These are phyloP conservation scores for Rubroshorea leprosula DNA, from an alignment of 345 rosid species.

Conservation along the genomic window DNA sequence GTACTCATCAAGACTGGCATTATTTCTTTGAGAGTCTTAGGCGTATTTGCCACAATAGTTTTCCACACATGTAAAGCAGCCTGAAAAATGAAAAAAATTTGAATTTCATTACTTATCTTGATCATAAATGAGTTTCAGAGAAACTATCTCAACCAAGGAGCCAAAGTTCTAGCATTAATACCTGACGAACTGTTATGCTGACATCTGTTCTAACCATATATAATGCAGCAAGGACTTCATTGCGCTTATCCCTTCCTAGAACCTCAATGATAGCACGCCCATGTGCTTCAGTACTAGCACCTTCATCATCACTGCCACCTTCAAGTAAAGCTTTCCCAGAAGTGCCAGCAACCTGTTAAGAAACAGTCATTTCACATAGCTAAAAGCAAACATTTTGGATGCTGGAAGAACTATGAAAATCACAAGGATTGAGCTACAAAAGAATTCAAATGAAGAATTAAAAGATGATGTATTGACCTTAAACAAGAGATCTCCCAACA, in stretches of 20 bases:
- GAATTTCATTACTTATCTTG: background rate
- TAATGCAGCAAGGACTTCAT: slow-evolving; percentile 92
- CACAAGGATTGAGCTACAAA: background rate
- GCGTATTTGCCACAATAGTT: slow-evolving; percentile 96
- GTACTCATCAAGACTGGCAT: slow-evolving; percentile 97
- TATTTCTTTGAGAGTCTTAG: slow-evolving; percentile 93
- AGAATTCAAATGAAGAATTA: background rate
- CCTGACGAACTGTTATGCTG: slow-evolving; percentile 95
- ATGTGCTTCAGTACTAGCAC: slow-evolving; percentile 98
- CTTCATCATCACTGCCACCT: slow-evolving; percentile 99
- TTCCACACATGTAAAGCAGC: slow-evolving; percentile 99
- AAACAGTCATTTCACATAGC: background rate
- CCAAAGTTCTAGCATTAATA: slow-evolving; percentile 28
- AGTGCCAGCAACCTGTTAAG: slow-evolving; percentile 90
- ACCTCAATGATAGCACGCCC: slow-evolving; percentile 99
- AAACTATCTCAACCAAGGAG: background rate
- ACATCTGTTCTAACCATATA: slow-evolving; percentile 98
- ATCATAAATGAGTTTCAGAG: background rate
- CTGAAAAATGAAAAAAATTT: slow-evolving; percentile 31
- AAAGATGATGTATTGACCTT: slow-evolving; percentile 43
- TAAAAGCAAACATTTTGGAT: slow-evolving; percentile 1
- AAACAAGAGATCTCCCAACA: slow-evolving; percentile 91
- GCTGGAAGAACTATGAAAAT: background rate
- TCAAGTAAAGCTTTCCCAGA: slow-evolving; percentile 97
- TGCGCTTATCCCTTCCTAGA: slow-evolving; percentile 91